phyloP scores from a whole-genome alignment of 1,284 basidiomycete genomes.

The Baeospora myosura region DNA sequence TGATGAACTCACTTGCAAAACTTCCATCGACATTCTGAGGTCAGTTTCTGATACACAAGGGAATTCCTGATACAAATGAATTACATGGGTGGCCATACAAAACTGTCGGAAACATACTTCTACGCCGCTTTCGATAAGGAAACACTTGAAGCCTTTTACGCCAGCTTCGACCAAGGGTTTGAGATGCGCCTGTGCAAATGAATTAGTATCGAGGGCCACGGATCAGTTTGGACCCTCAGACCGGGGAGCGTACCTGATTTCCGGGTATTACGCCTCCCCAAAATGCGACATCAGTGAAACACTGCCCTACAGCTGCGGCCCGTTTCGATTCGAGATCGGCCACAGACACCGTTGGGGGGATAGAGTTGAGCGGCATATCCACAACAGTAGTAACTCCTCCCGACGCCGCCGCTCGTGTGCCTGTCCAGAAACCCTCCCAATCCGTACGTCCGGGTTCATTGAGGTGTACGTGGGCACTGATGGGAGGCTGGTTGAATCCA shows the following conservation, averaged over 20 bases:
- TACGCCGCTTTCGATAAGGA: conserved; percentile 89
- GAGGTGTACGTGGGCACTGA: conserved; percentile 84
- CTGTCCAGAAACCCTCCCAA: conserved; percentile 93
- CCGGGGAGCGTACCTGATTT: conserved; percentile 57
- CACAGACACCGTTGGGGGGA: conserved; percentile 87
- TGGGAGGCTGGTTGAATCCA: background rate
- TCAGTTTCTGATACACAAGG: conserved; percentile 75
- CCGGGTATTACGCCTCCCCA: conserved; percentile 93
- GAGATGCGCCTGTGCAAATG: conserved; percentile 47
- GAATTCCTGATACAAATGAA: conserved; percentile 62
- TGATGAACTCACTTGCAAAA: conserved; percentile 51
- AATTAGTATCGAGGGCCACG: background rate
- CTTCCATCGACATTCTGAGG: conserved; percentile 62
- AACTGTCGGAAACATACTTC: conserved; percentile 62
- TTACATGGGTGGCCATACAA: no score
- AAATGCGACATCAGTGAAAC: conserved; percentile 83
- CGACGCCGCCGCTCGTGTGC: conserved; percentile 80
- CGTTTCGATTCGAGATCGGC: conserved; percentile 67
- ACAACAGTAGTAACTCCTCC: conserved; percentile 89
- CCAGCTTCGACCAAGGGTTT: conserved; percentile 66
- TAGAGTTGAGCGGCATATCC: conserved; percentile 94
- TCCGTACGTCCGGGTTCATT: conserved; percentile 88
- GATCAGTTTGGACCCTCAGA: background rate
- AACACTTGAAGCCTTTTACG: conserved; percentile 93
- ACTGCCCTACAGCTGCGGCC: conserved; percentile 63